Conservation (phyloP, 306 rosid species). For the Trichosanthes cucumerina region DNA sequence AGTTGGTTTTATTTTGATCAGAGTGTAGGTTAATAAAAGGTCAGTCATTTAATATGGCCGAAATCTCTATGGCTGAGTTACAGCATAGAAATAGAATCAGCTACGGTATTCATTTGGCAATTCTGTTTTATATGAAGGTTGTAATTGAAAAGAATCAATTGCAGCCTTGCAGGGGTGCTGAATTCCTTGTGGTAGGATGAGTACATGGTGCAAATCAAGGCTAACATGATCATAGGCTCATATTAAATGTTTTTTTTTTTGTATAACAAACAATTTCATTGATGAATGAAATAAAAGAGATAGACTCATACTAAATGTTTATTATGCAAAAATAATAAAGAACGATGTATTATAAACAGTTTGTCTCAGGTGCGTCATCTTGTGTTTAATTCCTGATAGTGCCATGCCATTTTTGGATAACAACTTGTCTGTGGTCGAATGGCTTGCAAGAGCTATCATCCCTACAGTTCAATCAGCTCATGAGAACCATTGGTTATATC, state of each 20-base stretch:
- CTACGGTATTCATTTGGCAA: background rate
- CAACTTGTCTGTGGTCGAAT: background rate
- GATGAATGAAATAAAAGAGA: too few species aligned
- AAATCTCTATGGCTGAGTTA: background rate
- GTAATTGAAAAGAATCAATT: slow-evolving; percentile 1
- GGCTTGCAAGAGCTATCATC: background rate
- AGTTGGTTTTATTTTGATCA: slow-evolving; percentile 3
- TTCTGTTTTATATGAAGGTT: background rate
- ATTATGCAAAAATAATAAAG: background rate
- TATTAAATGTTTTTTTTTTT: background rate
- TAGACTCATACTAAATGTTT: background rate
- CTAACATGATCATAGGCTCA: background rate
- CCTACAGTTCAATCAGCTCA: slow-evolving; percentile 1
- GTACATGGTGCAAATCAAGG: background rate
- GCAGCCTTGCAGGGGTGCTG: background rate
- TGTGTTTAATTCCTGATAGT: background rate
- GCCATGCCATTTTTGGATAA: background rate
- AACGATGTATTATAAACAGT: background rate
- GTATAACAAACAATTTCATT: too few species aligned
- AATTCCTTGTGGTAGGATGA: background rate
- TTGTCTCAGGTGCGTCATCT: background rate
- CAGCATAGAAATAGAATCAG: background rate
- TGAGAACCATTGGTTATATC: slow-evolving; percentile 24
- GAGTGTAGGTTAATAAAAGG: background rate
- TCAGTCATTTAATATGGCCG: background rate